These are phyloP conservation scores for Capillidium rhysosporum DNA, from an alignment of 371 early-diverging fungal genomes.

Conservation along the genomic window DNA sequence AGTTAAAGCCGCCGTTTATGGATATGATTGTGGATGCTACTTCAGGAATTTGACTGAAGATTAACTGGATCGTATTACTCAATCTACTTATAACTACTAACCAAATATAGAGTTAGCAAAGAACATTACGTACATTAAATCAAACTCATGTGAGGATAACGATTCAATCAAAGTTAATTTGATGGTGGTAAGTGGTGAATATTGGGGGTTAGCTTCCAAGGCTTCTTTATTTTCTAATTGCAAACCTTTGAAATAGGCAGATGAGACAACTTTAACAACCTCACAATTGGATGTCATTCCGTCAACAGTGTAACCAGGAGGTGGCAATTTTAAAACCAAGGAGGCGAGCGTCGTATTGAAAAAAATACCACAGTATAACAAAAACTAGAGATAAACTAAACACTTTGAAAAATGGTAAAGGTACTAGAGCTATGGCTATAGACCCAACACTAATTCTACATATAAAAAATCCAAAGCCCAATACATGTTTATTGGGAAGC, in stretches of 20 bases:
- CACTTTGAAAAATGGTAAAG: slow-evolving; percentile 22
- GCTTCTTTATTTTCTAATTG: slow-evolving; percentile 8
- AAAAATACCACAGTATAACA: slow-evolving; percentile 21
- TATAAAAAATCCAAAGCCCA: slow-evolving; percentile 32
- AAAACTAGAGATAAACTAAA: slow-evolving; percentile 27
- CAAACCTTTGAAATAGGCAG: slow-evolving; percentile 6
- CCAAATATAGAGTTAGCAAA: slow-evolving; percentile 29
- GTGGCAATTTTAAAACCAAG: slow-evolving; percentile 33
- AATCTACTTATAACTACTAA: slow-evolving; percentile 36
- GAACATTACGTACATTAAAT: slow-evolving; percentile 31
- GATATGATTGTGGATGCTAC: slow-evolving; percentile 29
- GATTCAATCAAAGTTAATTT: slow-evolving; percentile 22
- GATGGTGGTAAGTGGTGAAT: background rate
- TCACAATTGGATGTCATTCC: background rate
- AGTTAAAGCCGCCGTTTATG: slow-evolving; percentile 35
- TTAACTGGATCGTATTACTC: slow-evolving; percentile 25
- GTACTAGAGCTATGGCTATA: slow-evolving; percentile 34
- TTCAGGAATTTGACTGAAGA: slow-evolving; percentile 24
- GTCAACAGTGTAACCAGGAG: slow-evolving; percentile 33
- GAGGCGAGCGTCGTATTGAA: slow-evolving; percentile 19
- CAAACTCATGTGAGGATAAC: slow-evolving; percentile 23
- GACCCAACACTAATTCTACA: slow-evolving; percentile 47
- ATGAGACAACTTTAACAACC: background rate
- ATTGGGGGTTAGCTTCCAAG: slow-evolving; percentile 10
- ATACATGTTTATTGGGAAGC: slow-evolving; percentile 31